Conservation (phyloP, 116 monocot genomes). For the Trichopus zeylanicus region DNA sequence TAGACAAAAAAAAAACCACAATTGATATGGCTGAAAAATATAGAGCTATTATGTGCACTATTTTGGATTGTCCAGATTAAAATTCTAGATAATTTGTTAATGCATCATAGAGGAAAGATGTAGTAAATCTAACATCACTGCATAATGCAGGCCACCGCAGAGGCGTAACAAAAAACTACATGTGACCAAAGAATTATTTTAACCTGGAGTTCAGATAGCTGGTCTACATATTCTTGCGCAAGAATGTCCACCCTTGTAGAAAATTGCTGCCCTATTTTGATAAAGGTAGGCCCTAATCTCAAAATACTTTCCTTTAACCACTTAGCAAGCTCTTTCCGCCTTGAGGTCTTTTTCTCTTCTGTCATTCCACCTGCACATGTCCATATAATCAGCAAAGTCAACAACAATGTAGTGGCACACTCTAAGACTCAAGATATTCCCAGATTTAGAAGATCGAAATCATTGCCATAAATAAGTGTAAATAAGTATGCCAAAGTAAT, state of each 20-base stretch:
- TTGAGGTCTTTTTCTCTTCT: constrained; percentile 69
- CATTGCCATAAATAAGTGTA: background rate
- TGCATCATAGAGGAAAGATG: background rate
- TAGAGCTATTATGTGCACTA: too few species aligned
- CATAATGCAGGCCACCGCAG: background rate
- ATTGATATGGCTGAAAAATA: too few species aligned
- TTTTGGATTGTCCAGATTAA: background rate
- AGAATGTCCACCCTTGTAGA: constrained; percentile 99
- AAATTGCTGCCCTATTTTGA: constrained; percentile 98
- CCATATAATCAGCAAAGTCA: background rate
- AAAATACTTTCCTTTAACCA: constrained; percentile 97
- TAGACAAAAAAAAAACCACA: background rate
- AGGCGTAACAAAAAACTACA: background rate
- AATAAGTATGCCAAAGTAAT: background rate
- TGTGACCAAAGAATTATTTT: constrained; percentile 6
- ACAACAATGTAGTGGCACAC: background rate
- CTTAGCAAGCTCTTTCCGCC: constrained; percentile 79
- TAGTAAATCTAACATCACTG: too few species aligned
- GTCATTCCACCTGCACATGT: constrained; percentile 90
- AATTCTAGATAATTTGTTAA: background rate
- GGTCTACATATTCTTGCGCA: constrained; percentile 95
- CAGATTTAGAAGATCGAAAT: background rate
- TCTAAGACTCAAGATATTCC: background rate
- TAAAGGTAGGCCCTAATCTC: constrained; percentile 97
- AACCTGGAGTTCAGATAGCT: constrained; percentile 99